A percentile compares a stretch with the other conserved stretches of the same genome.
Conservation (phyloP, 2,329 filamentous ascomycete genomes). For the Paecilomyces variotii region DNA sequence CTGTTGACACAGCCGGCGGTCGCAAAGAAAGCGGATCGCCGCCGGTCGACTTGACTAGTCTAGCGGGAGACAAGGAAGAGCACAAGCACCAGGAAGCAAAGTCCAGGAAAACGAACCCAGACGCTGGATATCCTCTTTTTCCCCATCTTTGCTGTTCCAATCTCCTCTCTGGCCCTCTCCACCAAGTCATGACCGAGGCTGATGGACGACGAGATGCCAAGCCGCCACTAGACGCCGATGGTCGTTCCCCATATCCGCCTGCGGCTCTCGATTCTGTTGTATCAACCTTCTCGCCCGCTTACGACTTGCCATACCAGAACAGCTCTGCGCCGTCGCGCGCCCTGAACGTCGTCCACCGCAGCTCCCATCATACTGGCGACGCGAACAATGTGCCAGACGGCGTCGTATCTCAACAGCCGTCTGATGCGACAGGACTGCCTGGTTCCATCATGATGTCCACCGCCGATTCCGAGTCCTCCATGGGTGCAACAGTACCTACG, state of each 20-base stretch:
- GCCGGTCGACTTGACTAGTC: neutral
- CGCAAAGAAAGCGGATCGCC: neutral
- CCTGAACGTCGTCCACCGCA: neutral
- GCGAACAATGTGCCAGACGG: constrained; percentile 26
- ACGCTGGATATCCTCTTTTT: neutral
- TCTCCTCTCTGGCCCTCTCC: neutral
- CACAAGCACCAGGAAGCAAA: neutral
- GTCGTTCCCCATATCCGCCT: constrained; percentile 22
- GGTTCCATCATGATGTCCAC: constrained; percentile 31
- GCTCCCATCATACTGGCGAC: neutral
- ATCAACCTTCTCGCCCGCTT: constrained; percentile 5
- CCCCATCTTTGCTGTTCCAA: neutral
- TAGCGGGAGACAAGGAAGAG: neutral
- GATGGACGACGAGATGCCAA: constrained; percentile 14
- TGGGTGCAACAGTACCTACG: constrained; percentile 16
- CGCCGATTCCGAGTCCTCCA: constrained; percentile 24
- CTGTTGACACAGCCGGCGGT: neutral
- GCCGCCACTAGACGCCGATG: constrained; percentile 18
- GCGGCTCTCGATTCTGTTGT: neutral
- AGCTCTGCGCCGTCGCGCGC: neutral
- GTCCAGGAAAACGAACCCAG: neutral
- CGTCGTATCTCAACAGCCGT: constrained; percentile 21
- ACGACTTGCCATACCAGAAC: neutral
- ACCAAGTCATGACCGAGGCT: constrained; percentile 6
- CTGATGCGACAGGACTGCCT: constrained; percentile 7